Evolutionary conservation across 2,329 filamentous ascomycete genomes (phyloP).

Genomic region (Nigrospora sphaerica): DNA sequence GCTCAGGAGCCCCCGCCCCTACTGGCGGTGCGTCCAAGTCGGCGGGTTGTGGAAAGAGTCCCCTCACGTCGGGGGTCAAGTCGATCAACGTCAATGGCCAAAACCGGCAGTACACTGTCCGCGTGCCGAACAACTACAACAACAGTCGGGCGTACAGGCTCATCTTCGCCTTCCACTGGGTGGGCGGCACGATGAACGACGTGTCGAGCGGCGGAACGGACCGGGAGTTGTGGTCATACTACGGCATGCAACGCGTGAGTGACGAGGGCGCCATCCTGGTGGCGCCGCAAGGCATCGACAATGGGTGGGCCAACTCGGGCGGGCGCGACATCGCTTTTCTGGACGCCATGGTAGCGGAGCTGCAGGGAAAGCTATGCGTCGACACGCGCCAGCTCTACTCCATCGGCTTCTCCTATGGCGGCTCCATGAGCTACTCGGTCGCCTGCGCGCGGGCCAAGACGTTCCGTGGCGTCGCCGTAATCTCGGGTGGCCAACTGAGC

Average conservation of each 20-base stretch:
- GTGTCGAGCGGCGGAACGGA: conserved; percentile 2
- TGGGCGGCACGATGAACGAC: conserved; percentile 3
- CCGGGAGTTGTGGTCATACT: conserved; percentile 1
- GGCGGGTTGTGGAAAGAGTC: not conserved
- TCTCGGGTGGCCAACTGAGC: conserved; percentile 2
- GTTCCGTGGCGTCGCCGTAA: conserved; percentile 3
- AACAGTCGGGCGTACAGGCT: conserved; percentile 1
- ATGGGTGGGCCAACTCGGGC: conserved; percentile 27
- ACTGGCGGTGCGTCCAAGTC: not conserved
- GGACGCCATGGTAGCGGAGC: conserved; percentile 19
- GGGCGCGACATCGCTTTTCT: conserved; percentile 28
- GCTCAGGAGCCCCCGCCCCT: not conserved
- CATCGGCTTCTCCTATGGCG: conserved; percentile 11
- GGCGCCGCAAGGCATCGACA: conserved; percentile 24
- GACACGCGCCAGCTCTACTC: conserved; percentile 25
- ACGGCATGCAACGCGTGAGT: conserved; percentile 5
- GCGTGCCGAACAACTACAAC: conserved; percentile 3
- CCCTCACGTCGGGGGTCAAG: conserved; percentile 1
- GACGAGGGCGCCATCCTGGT: conserved; percentile 24
- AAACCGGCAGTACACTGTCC: conserved; percentile 1
- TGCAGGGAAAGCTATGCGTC: conserved; percentile 26
- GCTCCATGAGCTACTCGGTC: conserved; percentile 2
- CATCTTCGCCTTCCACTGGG: conserved; percentile 5
- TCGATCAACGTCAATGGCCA: conserved; percentile 3
- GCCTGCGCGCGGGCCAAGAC: conserved; percentile 2